A percentile compares a stretch with the other conserved stretches of the same genome.
phyloP scores from a whole-genome alignment of 1,139 yeast genomes.

The Sugiyamaella japonica region DNA sequence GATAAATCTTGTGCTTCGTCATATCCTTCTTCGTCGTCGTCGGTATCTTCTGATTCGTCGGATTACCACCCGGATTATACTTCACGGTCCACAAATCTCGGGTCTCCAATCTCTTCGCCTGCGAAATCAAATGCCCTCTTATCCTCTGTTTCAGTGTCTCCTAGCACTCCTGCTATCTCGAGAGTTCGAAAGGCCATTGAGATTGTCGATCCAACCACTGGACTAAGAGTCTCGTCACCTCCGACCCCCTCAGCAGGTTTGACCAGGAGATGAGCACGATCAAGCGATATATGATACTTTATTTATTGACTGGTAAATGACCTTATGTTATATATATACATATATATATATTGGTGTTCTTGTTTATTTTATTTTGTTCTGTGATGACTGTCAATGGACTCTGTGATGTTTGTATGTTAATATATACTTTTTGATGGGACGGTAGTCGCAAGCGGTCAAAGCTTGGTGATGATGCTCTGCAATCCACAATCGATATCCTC shows the following conservation, averaged over 20 bases:
- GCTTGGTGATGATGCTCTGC: no score
- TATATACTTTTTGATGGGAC: neutral
- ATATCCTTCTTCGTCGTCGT: constrained; percentile 18
- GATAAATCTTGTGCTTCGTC: constrained; percentile 17
- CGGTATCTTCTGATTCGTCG: constrained; percentile 20
- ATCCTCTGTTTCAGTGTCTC: constrained; percentile 25
- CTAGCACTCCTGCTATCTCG: constrained; percentile 24
- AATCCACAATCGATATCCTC: no score
- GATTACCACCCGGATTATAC: constrained; percentile 15
- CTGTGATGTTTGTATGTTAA: neutral
- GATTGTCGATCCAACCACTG: constrained; percentile 77
- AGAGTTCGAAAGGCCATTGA: constrained; percentile 53
- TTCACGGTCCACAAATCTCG: constrained; percentile 10
- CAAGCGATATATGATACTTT: constrained; percentile 3
- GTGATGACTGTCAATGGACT: constrained; percentile 15
- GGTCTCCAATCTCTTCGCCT: constrained; percentile 24
- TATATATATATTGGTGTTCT: constrained; percentile 5
- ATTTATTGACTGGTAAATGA: constrained; percentile 13
- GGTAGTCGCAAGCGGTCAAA: no score
- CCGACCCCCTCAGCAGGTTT: constrained; percentile 20
- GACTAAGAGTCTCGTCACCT: constrained; percentile 51
- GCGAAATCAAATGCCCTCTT: constrained; percentile 19
- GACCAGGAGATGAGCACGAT: constrained; percentile 6
- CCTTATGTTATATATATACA: constrained; percentile 8
- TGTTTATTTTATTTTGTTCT: constrained; percentile 5